Percentiles rank a stretch among this genome's conserved stretches.
Conservation (phyloP, 805 yeast species). For the Tetrapisispora phaffii region DNA sequence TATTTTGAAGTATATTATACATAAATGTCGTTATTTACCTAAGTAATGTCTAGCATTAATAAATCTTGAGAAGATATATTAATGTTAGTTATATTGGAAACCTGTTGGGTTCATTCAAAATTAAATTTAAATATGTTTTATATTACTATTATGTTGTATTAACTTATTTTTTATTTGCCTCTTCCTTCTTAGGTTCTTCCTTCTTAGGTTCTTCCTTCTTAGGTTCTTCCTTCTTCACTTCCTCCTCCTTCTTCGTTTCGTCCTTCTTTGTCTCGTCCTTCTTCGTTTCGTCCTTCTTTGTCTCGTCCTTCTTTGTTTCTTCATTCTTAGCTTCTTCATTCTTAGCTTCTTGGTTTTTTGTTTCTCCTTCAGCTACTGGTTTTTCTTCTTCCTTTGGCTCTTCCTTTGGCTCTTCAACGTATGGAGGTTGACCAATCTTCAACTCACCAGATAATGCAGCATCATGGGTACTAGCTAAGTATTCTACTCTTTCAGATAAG, state of each 20-base stretch:
- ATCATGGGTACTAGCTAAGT: constrained; percentile 6
- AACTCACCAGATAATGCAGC: constrained; percentile 2
- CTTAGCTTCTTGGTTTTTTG: not conserved
- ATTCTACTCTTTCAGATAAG: constrained; percentile 11
- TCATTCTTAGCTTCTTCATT: constrained; percentile 1
- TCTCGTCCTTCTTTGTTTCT: not conserved
- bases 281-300: constrained; percentile 1
- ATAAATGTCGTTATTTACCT: not conserved
- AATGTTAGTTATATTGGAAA: no score
- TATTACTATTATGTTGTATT: not conserved
- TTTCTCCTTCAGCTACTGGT: not conserved
- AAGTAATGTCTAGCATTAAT: no score
- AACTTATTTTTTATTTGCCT: not conserved
- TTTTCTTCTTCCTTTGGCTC: constrained; percentile 2
- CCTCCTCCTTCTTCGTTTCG: not conserved
- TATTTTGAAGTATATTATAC: not conserved
- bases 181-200: not conserved
- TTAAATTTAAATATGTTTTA: no score
- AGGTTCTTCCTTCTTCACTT: not conserved
- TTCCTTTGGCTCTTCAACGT: constrained; percentile 1
- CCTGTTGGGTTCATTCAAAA: no score
- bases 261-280: constrained; percentile 1
- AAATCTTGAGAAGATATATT: no score
- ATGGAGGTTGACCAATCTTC: not conserved
- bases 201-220: constrained; percentile 1